phyloP scores from a whole-genome alignment of 2,329 filamentous ascomycete genomes.

The Biscogniauxia mediterranea region DNA sequence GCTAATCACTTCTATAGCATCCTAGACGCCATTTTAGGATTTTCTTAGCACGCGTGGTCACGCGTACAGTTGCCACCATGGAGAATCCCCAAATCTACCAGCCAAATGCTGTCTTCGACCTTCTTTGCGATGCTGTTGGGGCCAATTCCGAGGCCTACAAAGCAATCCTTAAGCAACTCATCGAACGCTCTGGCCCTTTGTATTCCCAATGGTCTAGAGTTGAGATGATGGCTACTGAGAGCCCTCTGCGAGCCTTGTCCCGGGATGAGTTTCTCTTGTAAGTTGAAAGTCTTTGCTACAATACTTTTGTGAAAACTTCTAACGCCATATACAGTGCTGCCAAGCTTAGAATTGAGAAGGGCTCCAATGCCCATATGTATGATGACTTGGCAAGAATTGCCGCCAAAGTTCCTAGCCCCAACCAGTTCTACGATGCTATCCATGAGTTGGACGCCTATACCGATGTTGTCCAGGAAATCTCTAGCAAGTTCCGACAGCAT shows the following conservation, averaged over 20 bases:
- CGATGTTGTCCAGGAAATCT: not conserved
- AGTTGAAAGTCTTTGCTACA: not conserved
- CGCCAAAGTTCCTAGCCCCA: not conserved
- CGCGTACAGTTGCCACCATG: not conserved
- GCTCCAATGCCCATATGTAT: not conserved
- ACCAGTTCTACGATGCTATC: not conserved
- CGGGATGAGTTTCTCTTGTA: slow-evolving; percentile 20
- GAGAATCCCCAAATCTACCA: not conserved
- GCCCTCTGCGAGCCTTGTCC: slow-evolving; percentile 14
- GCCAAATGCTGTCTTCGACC: not conserved
- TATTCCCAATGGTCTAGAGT: not conserved
- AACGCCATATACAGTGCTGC: not conserved
- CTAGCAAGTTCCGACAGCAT: not conserved
- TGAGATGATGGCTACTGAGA: slow-evolving; percentile 11
- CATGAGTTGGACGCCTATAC: not conserved
- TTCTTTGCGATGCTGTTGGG: not conserved
- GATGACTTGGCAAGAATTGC: not conserved
- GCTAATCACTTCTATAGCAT: not conserved
- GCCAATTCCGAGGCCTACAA: not conserved
- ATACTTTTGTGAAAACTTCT: not conserved
- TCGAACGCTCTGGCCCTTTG: not conserved
- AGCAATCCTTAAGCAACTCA: not conserved
- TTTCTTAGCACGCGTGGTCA: not conserved
- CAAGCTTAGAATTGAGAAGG: not conserved
- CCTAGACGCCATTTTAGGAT: not conserved